A percentile compares a stretch with the other conserved stretches of the same genome.
phyloP scores from a whole-genome alignment of 1,139 yeast species.

The Geotrichum reessii region DNA sequence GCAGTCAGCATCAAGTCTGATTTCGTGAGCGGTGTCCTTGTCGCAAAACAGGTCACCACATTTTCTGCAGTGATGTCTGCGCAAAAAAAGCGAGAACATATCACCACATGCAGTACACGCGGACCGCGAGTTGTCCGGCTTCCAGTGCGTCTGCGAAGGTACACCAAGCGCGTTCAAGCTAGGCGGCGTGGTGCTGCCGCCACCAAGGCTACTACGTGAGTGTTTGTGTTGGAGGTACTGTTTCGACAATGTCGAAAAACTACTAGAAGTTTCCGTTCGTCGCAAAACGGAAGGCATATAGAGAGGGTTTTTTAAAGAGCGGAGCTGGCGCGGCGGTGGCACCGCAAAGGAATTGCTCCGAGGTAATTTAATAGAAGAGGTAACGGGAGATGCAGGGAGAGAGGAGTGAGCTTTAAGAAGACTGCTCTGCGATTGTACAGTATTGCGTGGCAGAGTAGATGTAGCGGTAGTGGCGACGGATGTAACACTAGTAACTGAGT shows the following conservation, averaged over 20 bases:
- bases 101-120: constrained; percentile 62
- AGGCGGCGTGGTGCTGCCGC: constrained; percentile 22
- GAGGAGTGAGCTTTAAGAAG: background rate
- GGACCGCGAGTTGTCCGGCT: constrained; percentile 58
- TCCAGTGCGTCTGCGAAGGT: constrained; percentile 73
- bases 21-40: constrained; percentile 46
- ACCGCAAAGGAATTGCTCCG: constrained; percentile 9
- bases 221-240: background rate
- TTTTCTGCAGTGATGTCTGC: constrained; percentile 90
- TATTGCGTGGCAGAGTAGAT: no score
- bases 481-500: background rate
- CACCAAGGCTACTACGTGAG: constrained; percentile 12
- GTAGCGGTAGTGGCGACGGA: background rate
- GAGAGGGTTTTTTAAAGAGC: constrained; percentile 67
- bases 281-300: constrained; percentile 87
- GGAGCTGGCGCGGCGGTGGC: constrained; percentile 29
- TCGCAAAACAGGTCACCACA: constrained; percentile 91
- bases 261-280: constrained; percentile 39
- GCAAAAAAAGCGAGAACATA: constrained; percentile 48
- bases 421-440: no score
- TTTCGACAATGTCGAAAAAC: background rate
- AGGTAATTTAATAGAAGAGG: background rate
- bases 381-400: background rate
- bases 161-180: constrained; percentile 32
- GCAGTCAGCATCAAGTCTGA: constrained; percentile 64